Evolutionary conservation across 495 filamentous ascomycete species (phyloP).

Genomic region (Lepidopterella palustris): DNA sequence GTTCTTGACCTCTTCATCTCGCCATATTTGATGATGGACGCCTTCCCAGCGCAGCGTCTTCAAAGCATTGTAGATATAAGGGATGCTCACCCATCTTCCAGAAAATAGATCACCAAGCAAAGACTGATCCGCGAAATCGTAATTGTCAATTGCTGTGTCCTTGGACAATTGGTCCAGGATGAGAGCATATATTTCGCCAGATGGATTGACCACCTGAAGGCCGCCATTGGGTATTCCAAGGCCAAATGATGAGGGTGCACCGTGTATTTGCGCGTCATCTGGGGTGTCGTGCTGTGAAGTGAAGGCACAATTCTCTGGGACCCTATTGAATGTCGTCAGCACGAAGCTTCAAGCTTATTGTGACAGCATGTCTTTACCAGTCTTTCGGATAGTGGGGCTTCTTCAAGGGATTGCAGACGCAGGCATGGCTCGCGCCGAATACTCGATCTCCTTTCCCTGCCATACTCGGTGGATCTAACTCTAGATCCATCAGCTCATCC

Average conservation of each 20-base stretch:
- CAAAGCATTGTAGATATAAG: slow-evolving; percentile 76
- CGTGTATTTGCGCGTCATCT: slow-evolving; percentile 50
- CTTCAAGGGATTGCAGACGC: slow-evolving; percentile 72
- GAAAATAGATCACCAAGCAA: slow-evolving; percentile 60
- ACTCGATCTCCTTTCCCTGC: slow-evolving; percentile 51
- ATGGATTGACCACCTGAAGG: slow-evolving; percentile 65
- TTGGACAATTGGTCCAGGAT: slow-evolving; percentile 48
- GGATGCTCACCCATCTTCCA: slow-evolving; percentile 64
- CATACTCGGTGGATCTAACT: slow-evolving; percentile 51
- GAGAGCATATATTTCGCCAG: slow-evolving; percentile 45
- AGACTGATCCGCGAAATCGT: slow-evolving; percentile 73
- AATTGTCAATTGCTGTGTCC: slow-evolving; percentile 39
- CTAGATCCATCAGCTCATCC: slow-evolving; percentile 77
- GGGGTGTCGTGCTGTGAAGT: slow-evolving; percentile 59
- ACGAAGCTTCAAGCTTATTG: background rate
- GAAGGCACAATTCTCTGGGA: slow-evolving; percentile 68
- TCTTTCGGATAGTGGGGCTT: slow-evolving; percentile 67
- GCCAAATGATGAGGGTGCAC: slow-evolving; percentile 45
- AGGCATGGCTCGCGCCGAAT: slow-evolving; percentile 71
- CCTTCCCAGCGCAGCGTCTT: slow-evolving; percentile 65
- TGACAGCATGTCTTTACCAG: slow-evolving; percentile 48
- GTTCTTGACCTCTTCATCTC: slow-evolving; percentile 69
- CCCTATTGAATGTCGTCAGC: slow-evolving; percentile 36
- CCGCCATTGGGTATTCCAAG: slow-evolving; percentile 69
- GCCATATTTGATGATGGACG: slow-evolving; percentile 68